These are phyloP conservation scores for Paraphoma sp. DNA, from an alignment of 2,329 filamentous ascomycete genomes.

Conservation along the genomic window DNA sequence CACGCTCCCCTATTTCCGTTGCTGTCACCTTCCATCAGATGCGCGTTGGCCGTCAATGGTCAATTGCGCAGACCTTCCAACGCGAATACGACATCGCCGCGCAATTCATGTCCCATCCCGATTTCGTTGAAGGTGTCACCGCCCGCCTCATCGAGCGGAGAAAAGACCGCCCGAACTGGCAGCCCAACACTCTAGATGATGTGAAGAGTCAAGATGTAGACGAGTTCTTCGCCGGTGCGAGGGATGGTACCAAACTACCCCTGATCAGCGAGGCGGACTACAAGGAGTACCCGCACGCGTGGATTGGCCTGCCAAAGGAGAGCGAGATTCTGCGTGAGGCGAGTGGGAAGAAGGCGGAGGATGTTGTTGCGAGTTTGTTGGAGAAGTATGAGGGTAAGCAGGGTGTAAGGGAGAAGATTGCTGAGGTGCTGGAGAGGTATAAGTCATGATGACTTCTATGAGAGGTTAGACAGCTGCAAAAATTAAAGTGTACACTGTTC, in stretches of 20 bases:
- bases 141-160: slow-evolving; percentile 78
- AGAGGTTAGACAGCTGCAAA: not conserved
- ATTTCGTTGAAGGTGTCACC: slow-evolving; percentile 92
- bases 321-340: slow-evolving; percentile 59
- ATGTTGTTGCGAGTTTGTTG: slow-evolving; percentile 50
- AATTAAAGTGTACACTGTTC: not conserved
- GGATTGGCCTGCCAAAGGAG: slow-evolving; percentile 78
- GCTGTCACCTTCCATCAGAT: slow-evolving; percentile 86
- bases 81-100: slow-evolving; percentile 84
- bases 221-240: slow-evolving; percentile 66
- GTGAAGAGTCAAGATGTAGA: slow-evolving; percentile 66
- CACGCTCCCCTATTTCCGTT: slow-evolving; percentile 85
- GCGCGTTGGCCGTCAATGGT: slow-evolving; percentile 76
- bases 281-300: slow-evolving; percentile 73
- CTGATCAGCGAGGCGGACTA: slow-evolving; percentile 71
- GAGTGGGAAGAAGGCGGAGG: slow-evolving; percentile 39
- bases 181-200: slow-evolving; percentile 74
- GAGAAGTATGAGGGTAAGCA: slow-evolving; percentile 53
- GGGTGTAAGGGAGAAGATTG: slow-evolving; percentile 64
- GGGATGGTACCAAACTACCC: slow-evolving; percentile 53
- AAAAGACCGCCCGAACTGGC: slow-evolving; percentile 73
- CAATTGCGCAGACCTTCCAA: slow-evolving; percentile 83
- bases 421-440: slow-evolving; percentile 62
- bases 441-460: slow-evolving; percentile 2
- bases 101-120: slow-evolving; percentile 87